These are phyloP conservation scores for Phaeophleospora eucalypticola DNA, from an alignment of 2,329 filamentous ascomycete species.

Conservation along the genomic window DNA sequence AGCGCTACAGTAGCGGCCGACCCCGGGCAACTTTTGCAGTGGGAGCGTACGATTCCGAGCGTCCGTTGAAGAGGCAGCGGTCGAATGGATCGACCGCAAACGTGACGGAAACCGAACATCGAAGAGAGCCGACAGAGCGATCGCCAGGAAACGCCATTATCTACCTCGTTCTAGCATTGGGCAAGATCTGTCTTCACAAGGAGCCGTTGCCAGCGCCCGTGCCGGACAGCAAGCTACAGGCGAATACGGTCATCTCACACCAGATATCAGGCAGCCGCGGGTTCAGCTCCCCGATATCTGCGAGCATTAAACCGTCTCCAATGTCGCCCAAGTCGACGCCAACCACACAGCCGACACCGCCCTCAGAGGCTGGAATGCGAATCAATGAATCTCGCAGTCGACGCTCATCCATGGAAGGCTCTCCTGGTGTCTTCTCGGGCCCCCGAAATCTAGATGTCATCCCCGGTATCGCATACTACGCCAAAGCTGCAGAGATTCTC, in stretches of 20 bases:
- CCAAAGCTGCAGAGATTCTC: conserved; percentile 78
- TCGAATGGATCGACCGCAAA: conserved; percentile 27
- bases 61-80: conserved; percentile 30
- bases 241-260: conserved; percentile 35
- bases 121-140: conserved; percentile 44
- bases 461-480: conserved; percentile 86
- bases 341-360: conserved; percentile 29
- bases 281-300: conserved; percentile 28
- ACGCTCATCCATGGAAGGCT: conserved; percentile 29
- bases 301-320: conserved; percentile 36
- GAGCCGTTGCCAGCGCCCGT: conserved; percentile 54
- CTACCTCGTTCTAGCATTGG: conserved; percentile 76
- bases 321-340: conserved; percentile 37
- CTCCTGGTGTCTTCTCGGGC: conserved; percentile 13
- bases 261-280: conserved; percentile 22
- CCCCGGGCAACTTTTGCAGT: conserved; percentile 28
- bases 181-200: conserved; percentile 67
- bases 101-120: conserved; percentile 10
- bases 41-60: conserved; percentile 22
- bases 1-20: conserved; percentile 40
- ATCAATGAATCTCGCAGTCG: conserved; percentile 27
- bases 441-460: conserved; percentile 65
- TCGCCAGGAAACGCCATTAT: conserved; percentile 78
- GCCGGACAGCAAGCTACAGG: conserved; percentile 42
- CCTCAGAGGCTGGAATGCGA: conserved; percentile 22